A percentile compares a stretch with the other conserved stretches of the same genome.
phyloP scores from a whole-genome alignment of 768 basidiomycete genomes.

The Jaapia argillacea region DNA sequence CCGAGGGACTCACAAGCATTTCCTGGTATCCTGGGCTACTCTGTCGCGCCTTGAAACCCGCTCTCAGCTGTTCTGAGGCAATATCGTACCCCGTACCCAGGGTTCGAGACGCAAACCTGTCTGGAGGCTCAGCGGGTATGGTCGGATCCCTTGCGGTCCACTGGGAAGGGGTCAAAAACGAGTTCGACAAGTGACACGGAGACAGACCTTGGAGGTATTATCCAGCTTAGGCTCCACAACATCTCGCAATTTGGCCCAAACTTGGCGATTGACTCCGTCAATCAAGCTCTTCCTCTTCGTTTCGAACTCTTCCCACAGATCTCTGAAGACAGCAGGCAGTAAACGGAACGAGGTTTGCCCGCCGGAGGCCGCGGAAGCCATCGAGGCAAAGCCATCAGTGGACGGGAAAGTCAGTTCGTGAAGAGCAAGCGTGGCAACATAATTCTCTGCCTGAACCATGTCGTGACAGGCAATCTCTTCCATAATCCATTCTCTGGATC shows the following conservation, averaged over 20 bases:
- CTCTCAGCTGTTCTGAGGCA: conserved; percentile 40
- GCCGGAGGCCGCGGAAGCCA: conserved; percentile 32
- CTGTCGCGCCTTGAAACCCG: conserved; percentile 52
- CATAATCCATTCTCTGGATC: conserved; percentile 69
- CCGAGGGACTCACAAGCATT: conserved; percentile 62
- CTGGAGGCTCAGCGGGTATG: too few species aligned
- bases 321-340: conserved; percentile 75
- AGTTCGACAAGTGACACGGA: too few species aligned
- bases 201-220: conserved; percentile 32
- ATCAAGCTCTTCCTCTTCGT: conserved; percentile 44
- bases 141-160: too few species aligned
- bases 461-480: conserved; percentile 74
- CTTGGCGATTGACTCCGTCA: conserved; percentile 50
- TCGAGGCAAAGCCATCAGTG: conserved; percentile 53
- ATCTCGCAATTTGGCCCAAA: conserved; percentile 60
- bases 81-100: conserved; percentile 6
- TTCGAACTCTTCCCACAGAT: conserved; percentile 91
- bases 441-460: conserved; percentile 78
- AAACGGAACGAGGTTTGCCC: conserved; percentile 61
- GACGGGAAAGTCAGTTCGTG: conserved; percentile 64
- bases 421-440: conserved; percentile 77
- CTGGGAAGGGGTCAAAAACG: too few species aligned
- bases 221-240: conserved; percentile 59
- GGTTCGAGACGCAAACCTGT: too few species aligned
- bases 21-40: conserved; percentile 63